Base-by-base conservation (phyloP, 169 alveolate genomes). In the Plasmodium adleri region DNA sequence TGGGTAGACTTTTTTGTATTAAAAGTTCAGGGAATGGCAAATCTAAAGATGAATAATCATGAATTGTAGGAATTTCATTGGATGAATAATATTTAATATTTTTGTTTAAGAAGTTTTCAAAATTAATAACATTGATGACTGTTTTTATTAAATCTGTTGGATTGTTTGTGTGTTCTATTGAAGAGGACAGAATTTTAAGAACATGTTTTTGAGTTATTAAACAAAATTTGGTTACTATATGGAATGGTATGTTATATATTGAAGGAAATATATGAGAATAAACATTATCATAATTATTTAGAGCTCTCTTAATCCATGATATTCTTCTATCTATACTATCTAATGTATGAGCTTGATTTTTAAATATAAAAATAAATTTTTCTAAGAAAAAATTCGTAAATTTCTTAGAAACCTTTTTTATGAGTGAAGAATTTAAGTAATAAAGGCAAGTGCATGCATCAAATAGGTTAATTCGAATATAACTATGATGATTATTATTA, bases 361-460 rank as follows among this genome's bases (percentile, higher is more conserved):
- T 60, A 71, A 86, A 86, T 47, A 86, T 72, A 4, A 47, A 47
- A 15, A 71, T 59, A 20, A 71, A 86, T 72, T 86, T 86, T 49
- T 86, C 88, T 72, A 86, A 66, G 62, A 70, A 72, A 72, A 86
- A 86, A 54, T 43, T 71, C 12, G 75, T 52, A 45, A 86, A 86
- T 47, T 72, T 86, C n/a, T 86, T 86, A 22, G 54, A 74, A 10
- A 86, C 47, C 22, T 15, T 32, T 15, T 63, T 56, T 39, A 59
- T 66, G 32, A 45, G 71, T 20, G 24, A 39, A 3, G 63, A 43
- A 60, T 72, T 66, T 66, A 86, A 70, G 8, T 86, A 45, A 47
- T 86, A 86, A 28, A 86, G 63, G 43, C 88, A 86, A 6, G 43
- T 86, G 49, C 92, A 86, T 3, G 92, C 92, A 86, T 86, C 88